phyloP scores from a whole-genome alignment of 768 basidiomycete genomes.

The Antrodiella citrinella region DNA sequence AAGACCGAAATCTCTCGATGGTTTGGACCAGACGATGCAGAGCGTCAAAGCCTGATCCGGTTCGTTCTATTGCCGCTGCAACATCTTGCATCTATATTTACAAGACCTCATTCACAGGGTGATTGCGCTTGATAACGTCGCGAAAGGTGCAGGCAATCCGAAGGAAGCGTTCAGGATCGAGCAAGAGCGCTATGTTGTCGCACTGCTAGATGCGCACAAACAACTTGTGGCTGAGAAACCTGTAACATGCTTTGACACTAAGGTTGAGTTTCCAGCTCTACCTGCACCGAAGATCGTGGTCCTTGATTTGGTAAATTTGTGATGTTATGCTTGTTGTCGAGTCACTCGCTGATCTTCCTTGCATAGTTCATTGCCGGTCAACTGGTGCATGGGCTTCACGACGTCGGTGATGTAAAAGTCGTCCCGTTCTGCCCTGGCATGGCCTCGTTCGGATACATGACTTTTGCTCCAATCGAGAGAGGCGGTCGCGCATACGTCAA shows the following conservation, averaged over 20 bases:
- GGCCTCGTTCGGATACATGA: not conserved
- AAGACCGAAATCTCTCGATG: not conserved
- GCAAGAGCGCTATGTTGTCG: not conserved
- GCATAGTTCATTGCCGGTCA: not conserved
- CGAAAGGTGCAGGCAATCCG: not conserved
- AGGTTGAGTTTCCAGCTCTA: not conserved
- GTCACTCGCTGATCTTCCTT: not conserved
- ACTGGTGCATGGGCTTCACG: not conserved
- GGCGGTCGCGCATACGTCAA: not conserved
- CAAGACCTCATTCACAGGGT: too few species aligned
- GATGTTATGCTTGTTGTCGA: not conserved
- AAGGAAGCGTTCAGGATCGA: not conserved
- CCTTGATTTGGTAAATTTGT: conserved; percentile 1
- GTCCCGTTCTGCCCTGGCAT: not conserved
- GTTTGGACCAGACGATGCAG: conserved; percentile 1
- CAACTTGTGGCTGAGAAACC: not conserved
- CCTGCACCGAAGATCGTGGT: conserved; percentile 1
- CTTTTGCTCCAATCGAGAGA: not conserved
- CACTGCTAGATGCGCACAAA: not conserved
- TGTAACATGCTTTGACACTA: not conserved
- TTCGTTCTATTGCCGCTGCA: not conserved
- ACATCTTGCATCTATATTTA: too few species aligned
- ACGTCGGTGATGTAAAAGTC: not conserved
- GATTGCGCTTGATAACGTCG: not conserved
- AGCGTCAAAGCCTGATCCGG: not conserved